Evolutionary conservation across 192 early-diverging fungal genomes (phyloP).

Genomic region (Helicostylum pulchrum): DNA sequence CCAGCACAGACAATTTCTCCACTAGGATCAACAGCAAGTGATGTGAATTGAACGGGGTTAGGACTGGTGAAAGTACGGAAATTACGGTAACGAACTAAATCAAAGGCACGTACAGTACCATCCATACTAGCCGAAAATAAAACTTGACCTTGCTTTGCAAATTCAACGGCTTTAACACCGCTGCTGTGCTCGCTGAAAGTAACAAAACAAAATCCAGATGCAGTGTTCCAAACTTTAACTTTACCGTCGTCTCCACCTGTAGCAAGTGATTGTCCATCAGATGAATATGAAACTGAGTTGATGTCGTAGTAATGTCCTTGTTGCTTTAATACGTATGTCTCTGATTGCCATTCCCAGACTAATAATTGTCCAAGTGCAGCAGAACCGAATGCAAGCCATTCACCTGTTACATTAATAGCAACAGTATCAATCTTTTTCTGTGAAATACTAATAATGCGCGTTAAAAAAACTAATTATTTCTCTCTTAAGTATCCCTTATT

Average conservation of each 20-base stretch:
- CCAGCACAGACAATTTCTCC: slow-evolving; percentile 97
- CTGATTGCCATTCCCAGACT: slow-evolving; percentile 99
- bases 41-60: slow-evolving; percentile 90
- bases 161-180: slow-evolving; percentile 77
- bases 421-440: slow-evolving; percentile 89
- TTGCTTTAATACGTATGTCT: slow-evolving; percentile 98
- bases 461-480: slow-evolving; percentile 22
- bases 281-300: slow-evolving; percentile 82
- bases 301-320: slow-evolving; percentile 98
- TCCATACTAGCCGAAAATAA: slow-evolving; percentile 94
- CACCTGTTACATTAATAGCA: slow-evolving; percentile 85
- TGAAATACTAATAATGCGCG: too few relatives aligned
- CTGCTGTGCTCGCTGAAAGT: slow-evolving; percentile 93
- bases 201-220: slow-evolving; percentile 96
- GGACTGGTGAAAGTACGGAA: slow-evolving; percentile 97
- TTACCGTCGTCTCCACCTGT: slow-evolving; percentile 97
- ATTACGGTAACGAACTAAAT: slow-evolving; percentile 96
- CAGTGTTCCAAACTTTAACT: slow-evolving; percentile 97
- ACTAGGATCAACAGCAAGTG: slow-evolving; percentile 91
- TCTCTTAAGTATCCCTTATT: slow-evolving; percentile 6
- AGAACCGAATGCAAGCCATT: slow-evolving; percentile 97
- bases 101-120: slow-evolving; percentile 98
- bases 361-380: slow-evolving; percentile 90
- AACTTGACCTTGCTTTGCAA: slow-evolving; percentile 90
- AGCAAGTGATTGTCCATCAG: slow-evolving; percentile 90